These are phyloP conservation scores for Entomortierella chlamydospora DNA, from an alignment of 192 early-diverging fungal species.

Conservation along the genomic window DNA sequence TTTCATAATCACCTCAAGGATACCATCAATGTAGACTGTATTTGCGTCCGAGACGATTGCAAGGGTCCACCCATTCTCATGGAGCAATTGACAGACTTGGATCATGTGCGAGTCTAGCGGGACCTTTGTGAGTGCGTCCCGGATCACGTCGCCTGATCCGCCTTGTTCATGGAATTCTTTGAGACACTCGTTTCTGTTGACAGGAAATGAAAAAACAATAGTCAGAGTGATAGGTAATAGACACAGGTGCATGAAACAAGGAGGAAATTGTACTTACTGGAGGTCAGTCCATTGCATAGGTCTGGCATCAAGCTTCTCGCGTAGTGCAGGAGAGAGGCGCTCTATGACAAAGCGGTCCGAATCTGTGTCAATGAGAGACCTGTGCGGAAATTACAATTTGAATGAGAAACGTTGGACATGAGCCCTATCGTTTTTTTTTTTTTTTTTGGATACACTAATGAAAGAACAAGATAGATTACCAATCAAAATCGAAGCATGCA, in stretches of 20 bases:
- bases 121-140: constrained; percentile 21
- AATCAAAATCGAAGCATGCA: constrained; percentile 55
- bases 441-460: no score
- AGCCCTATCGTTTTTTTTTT: not conserved
- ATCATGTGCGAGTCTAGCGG: constrained; percentile 47
- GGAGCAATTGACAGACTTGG: constrained; percentile 22
- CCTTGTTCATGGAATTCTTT: constrained; percentile 39
- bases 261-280: no score
- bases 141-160: constrained; percentile 11
- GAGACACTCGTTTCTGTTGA: constrained; percentile 34
- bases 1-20: constrained; percentile 10
- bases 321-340: constrained; percentile 24
- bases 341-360: constrained; percentile 50
- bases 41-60: constrained; percentile 49
- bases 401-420: not conserved
- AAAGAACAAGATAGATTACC: constrained; percentile 17
- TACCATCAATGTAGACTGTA: constrained; percentile 43
- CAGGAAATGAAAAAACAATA: not conserved
- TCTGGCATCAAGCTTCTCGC: constrained; percentile 22
- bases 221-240: no score
- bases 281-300: constrained; percentile 50
- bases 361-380: constrained; percentile 48
- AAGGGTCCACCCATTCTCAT: constrained; percentile 23
- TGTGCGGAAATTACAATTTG: not conserved
- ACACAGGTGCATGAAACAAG: no score